These are phyloP conservation scores for Setaria italica DNA, from an alignment of 202 grass and related monocot genomes.

Conservation along the genomic window DNA sequence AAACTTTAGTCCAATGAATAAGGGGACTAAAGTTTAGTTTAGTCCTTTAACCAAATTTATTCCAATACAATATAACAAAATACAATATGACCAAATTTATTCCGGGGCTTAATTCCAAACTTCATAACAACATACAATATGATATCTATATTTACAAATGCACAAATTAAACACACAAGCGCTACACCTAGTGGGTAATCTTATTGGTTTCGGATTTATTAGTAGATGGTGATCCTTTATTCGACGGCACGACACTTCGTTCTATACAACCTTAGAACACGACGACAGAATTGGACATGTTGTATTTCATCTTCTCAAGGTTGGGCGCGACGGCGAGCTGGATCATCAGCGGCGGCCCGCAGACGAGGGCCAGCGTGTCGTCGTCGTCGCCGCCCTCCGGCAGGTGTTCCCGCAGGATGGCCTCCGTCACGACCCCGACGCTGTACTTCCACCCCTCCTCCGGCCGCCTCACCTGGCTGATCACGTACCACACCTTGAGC, in stretches of 20 bases:
- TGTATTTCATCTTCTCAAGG: conserved; percentile 77
- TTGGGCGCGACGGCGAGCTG: conserved; percentile 60
- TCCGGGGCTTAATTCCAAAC: too few species aligned
- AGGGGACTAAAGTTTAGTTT: too few species aligned
- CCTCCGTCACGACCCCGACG: conserved; percentile 59
- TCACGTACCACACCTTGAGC: conserved; percentile 90
- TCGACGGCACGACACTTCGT: neutral
- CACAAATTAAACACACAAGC: too few species aligned
- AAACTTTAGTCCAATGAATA: too few species aligned
- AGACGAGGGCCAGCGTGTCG: conserved; percentile 61
- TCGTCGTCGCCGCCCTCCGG: conserved; percentile 51
- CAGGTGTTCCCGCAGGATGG: conserved; percentile 61
- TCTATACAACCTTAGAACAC: conserved; percentile 50
- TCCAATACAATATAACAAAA: too few species aligned
- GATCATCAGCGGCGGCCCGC: conserved; percentile 82
- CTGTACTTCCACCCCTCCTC: conserved; percentile 60
- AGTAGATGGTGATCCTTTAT: neutral
- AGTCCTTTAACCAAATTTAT: too few species aligned
- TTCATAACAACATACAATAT: too few species aligned
- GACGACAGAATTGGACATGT: conserved; percentile 55
- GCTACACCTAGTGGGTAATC: neutral
- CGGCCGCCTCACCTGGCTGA: conserved; percentile 41
- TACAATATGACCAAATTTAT: too few species aligned
- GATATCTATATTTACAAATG: too few species aligned
- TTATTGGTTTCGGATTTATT: neutral